A percentile compares a stretch with the other conserved stretches of the same genome.
phyloP scores from a whole-genome alignment of 2,329 filamentous ascomycete genomes.

The Coleophoma cylindrospora region DNA sequence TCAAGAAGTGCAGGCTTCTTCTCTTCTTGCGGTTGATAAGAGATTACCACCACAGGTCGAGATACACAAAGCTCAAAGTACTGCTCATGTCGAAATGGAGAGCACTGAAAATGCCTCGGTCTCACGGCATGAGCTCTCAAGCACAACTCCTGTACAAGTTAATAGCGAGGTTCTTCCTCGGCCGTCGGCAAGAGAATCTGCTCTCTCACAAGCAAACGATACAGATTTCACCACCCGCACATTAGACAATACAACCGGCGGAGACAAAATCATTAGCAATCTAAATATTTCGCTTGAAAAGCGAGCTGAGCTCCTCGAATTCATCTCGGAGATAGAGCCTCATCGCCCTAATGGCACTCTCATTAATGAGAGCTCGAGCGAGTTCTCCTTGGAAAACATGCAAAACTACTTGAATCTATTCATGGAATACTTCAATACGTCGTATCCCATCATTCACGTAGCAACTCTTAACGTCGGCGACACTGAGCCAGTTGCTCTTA shows the following conservation, averaged over 20 bases:
- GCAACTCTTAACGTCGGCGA: background rate
- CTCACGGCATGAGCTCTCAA: background rate
- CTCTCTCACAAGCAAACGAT: background rate
- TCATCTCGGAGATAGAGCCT: background rate
- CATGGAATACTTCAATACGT: background rate
- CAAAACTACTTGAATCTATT: background rate
- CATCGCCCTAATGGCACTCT: background rate
- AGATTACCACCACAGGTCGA: background rate
- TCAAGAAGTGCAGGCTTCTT: background rate
- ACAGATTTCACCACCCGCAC: background rate
- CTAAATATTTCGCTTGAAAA: background rate
- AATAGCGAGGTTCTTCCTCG: background rate
- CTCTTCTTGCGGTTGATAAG: background rate
- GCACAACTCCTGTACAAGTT: background rate
- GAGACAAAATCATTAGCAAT: background rate
- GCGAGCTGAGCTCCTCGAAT: background rate
- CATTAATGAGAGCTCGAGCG: background rate
- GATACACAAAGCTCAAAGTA: background rate
- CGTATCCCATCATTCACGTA: background rate
- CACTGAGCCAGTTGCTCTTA: background rate
- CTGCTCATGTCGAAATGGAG: background rate
- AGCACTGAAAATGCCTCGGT: background rate
- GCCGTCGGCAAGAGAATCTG: background rate
- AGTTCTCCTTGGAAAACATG: background rate
- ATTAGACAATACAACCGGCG: background rate